Evolutionary conservation across 2,329 filamentous ascomycete species (phyloP).

Genomic region (Lachnellula occidentalis): DNA sequence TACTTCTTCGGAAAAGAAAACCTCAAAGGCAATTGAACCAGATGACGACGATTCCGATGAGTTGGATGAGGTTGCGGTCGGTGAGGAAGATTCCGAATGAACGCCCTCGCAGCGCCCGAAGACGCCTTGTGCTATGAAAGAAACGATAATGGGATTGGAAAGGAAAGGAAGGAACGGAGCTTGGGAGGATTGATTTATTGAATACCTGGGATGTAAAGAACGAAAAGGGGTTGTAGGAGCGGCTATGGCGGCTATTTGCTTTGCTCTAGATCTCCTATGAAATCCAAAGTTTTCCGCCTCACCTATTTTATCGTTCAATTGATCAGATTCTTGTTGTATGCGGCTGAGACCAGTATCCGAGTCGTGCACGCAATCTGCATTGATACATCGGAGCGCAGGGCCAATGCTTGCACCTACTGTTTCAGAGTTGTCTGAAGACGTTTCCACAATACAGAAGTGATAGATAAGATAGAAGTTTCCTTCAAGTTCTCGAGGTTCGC

Average conservation of each 20-base stretch:
- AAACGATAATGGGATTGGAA: background rate
- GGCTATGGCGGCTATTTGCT: background rate
- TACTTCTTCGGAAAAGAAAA: conserved; percentile 1
- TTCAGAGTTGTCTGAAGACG: background rate
- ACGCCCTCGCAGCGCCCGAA: background rate
- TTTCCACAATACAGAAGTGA: background rate
- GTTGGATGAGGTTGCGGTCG: conserved; percentile 1
- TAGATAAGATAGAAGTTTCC: no score
- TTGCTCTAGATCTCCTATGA: background rate
- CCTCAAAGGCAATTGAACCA: background rate
- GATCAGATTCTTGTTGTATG: background rate
- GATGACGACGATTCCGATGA: conserved; percentile 2
- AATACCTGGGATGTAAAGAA: background rate
- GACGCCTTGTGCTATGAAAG: background rate
- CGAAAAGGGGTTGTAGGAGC: background rate
- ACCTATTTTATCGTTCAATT: background rate
- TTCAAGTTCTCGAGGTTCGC: no score
- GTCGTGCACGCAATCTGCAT: background rate
- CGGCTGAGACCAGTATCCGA: background rate
- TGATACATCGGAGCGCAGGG: background rate
- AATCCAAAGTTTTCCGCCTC: background rate
- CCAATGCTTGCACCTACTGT: background rate
- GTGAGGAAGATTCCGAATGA: conserved; percentile 7
- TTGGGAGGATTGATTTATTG: background rate
- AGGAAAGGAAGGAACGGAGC: background rate